Base-by-base conservation (phyloP, 305 asterid species). In the Solanum aculeatissimum region DNA sequence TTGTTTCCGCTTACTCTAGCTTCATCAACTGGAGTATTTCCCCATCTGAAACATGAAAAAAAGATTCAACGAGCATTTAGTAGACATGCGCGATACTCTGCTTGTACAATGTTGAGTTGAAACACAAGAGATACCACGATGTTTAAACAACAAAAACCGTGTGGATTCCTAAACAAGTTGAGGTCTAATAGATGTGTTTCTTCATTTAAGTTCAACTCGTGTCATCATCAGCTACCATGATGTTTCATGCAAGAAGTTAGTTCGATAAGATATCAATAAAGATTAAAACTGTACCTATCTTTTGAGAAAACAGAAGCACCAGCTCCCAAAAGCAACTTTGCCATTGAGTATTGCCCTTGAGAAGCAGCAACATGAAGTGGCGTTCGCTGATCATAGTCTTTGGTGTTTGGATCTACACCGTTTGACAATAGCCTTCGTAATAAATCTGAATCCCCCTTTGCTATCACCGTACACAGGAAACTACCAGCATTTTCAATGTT, bases 291-390 rank as follows among this genome's bases (percentile, higher is more conserved):
- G 66, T 86, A 92, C 98, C 96, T 93, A 89, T 95, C 98, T 88
- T 89, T 91, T 1, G 89, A 65, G 85, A 90, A 89, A 84, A 95
- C 96, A 86, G 91, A 93, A 23, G 98, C 97, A 58, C 98, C 98
- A 6, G 95, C 96, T 77, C 92, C 95, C 83, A 93, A 38, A 23
- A 93, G 97, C 88, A 93, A 27, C 84, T 91, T 94, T 2, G 97
- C 95, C 94, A 95, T 92, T 75, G 91, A 78, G 85, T 87, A 90
- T 51, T 92, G 79, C 57, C 98, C 98, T 27, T 94, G 98, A 62
- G 96, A 89, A 55, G 96, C 89, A 65, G 97, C 95, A 25, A 95
- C 70, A 75, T 95, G 98, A 83, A 95, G 98, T 79, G 98, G 91
- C 68, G 97, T 90, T 51, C 98, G 92, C 27, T 87, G 89, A 86